Evolutionary conservation across 208 protist genomes (phyloP), one percentile per base, ranked within the genome.

Genomic region (Acanthamoeba sp.): DNA sequence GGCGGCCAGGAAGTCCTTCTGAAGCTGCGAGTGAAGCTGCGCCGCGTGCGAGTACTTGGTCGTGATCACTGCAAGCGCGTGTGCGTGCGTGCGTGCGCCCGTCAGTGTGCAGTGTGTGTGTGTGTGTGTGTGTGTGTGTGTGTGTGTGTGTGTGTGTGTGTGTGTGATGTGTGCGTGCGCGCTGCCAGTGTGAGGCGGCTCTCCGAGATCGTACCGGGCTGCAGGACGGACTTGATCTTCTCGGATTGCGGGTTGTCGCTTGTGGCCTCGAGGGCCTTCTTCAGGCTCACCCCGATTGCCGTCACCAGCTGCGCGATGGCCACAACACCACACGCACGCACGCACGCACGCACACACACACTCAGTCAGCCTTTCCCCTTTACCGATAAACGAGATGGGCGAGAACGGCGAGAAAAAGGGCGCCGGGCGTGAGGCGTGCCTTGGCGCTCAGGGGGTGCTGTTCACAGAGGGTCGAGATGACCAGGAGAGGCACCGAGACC

Each of bases 1-100:
- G 12, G 71, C 71, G 0, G 36, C 71, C 12, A 80, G 71, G 69
- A 80, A 80, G 71, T 80, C 71, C 38, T 80, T 80, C 36, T 38
- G 38, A 3, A 80, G 34, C 71, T 80, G 71, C 71, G 71, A 9
- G 22, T 48, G 10, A 7, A 80, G 71, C 36, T 32, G 71, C 5
- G 18, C 16, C 71, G 71, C 9, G 38, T 38, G 36, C 71, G 36
- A 9, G 34, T 48, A 48, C 27, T 80, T 38, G 34, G 20, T 80
- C 18, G 71, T 80, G 22, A 48, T 36, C 71, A 80, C 71, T 80
- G 71, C 4, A 3, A 32, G 9, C 10, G 27, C 18, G 45, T 7
- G 2, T 36, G n/a, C 27, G 12, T 20, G 22, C 0, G 2, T 59
- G 18, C 45, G 10, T 50, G 45, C 45, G 45, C 45, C 12, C 45